These are phyloP conservation scores for Zymoseptoria passerinii DNA, from an alignment of 2,329 filamentous ascomycete species.

Conservation along the genomic window DNA sequence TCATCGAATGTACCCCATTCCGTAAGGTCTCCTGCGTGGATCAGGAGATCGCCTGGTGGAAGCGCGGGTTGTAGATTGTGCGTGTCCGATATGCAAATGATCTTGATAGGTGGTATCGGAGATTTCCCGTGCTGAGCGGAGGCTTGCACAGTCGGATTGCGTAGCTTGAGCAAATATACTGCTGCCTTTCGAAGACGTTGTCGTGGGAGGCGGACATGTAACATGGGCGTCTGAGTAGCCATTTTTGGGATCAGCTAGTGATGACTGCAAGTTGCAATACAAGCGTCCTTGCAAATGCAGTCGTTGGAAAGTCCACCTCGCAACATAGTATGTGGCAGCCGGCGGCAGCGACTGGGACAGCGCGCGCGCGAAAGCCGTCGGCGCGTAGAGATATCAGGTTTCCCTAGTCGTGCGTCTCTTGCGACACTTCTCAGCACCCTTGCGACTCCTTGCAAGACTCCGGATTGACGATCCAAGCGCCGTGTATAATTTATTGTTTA, in stretches of 20 bases:
- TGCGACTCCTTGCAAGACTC: neutral
- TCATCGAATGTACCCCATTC: conserved; percentile 13
- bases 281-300: no score
- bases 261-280: no score
- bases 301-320: no score
- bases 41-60: conserved; percentile 17
- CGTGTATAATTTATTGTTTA: no score
- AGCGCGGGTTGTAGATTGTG: conserved; percentile 13
- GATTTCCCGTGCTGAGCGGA: neutral
- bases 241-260: neutral
- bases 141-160: neutral
- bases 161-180: neutral
- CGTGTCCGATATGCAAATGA: conserved; percentile 25
- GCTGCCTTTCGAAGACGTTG: neutral
- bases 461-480: neutral
- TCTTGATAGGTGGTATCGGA: neutral
- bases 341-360: neutral
- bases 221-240: neutral
- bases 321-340: neutral
- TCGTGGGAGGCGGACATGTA: neutral
- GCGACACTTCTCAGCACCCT: neutral
- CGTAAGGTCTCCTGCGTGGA: conserved; percentile 21
- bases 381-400: neutral
- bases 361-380: neutral
- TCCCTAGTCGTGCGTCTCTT: neutral